phyloP scores from a whole-genome alignment of 257 asterid species.

The Phtheirospermum japonicum region DNA sequence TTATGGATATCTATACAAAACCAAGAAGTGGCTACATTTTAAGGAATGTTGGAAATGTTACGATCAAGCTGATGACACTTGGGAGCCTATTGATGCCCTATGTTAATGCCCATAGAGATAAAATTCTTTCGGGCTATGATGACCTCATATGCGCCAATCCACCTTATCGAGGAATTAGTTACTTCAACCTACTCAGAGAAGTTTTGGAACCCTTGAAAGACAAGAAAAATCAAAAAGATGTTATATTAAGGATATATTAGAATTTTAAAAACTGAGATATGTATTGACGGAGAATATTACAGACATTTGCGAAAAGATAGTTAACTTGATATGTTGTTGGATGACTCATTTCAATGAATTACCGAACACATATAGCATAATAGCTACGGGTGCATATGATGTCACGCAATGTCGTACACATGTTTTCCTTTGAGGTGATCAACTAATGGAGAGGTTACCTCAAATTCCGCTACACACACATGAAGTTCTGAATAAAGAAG shows the following conservation, averaged over 20 bases:
- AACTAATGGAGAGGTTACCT: conserved; percentile 11
- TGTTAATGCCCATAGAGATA: not conserved
- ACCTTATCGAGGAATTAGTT: conserved; percentile 10
- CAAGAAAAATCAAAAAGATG: not conserved
- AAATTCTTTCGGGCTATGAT: not conserved
- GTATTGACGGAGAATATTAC: conserved; percentile 6
- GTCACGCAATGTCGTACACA: conserved; percentile 5
- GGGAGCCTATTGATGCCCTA: not conserved
- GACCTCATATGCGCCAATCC: conserved; percentile 4
- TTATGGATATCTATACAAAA: not conserved
- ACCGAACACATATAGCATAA: not conserved
- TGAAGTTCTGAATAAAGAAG: conserved; percentile 1
- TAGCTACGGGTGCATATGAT: conserved; percentile 14
- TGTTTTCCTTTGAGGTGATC: conserved; percentile 1
- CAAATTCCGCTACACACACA: conserved; percentile 3
- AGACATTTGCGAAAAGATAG: not conserved
- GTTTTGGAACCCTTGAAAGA: not conserved
- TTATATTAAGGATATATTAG: not conserved
- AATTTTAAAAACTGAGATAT: not conserved
- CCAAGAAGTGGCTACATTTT: not conserved
- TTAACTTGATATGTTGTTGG: conserved; percentile 1
- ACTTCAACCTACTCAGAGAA: not conserved
- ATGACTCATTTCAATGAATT: conserved; percentile 5
- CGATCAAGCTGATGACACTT: not conserved
- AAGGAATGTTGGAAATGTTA: conserved; percentile 9